Conservation (phyloP, 495 filamentous ascomycete species). For the Pseudomonodictys pantanalensis region DNA sequence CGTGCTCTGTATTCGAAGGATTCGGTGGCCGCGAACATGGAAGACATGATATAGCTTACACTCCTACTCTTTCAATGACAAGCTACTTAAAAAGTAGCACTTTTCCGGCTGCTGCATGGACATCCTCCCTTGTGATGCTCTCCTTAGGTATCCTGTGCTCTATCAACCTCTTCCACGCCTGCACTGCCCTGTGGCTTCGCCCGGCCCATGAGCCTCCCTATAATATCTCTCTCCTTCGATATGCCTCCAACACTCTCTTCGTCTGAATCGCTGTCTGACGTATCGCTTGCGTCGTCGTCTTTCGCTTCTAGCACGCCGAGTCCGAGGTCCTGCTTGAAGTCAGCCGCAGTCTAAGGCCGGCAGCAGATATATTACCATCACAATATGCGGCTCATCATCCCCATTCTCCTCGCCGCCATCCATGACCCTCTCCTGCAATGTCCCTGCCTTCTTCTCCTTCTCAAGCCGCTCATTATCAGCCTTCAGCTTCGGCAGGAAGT, state of each 20-base stretch:
- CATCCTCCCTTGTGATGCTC: too few relatives aligned
- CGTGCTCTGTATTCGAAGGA: too few relatives aligned
- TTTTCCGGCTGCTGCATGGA: too few relatives aligned
- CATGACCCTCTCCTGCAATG: conserved; percentile 16
- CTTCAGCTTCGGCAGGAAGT: conserved; percentile 32
- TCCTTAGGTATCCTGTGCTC: too few relatives aligned
- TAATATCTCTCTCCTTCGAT: conserved; percentile 14
- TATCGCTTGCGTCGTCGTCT: conserved; percentile 9
- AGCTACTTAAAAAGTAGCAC: too few relatives aligned
- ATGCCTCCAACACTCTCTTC: neutral
- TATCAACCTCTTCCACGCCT: conserved; percentile 19
- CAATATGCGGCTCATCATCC: conserved; percentile 32
- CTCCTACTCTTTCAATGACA: too few relatives aligned
- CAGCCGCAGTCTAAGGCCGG: neutral
- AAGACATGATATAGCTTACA: too few relatives aligned
- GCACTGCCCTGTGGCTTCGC: neutral
- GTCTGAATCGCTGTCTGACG: conserved; percentile 7
- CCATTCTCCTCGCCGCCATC: conserved; percentile 15
- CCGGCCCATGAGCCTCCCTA: conserved; percentile 30
- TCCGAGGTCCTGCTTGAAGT: conserved; percentile 26
- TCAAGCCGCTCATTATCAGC: conserved; percentile 34
- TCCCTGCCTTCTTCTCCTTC: conserved; percentile 16
- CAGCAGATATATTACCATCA: conserved; percentile 24
- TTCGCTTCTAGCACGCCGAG: conserved; percentile 33
- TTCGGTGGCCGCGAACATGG: too few relatives aligned